Base-by-base conservation (phyloP, 2,329 filamentous ascomycete genomes). In the Venturia effusa region DNA sequence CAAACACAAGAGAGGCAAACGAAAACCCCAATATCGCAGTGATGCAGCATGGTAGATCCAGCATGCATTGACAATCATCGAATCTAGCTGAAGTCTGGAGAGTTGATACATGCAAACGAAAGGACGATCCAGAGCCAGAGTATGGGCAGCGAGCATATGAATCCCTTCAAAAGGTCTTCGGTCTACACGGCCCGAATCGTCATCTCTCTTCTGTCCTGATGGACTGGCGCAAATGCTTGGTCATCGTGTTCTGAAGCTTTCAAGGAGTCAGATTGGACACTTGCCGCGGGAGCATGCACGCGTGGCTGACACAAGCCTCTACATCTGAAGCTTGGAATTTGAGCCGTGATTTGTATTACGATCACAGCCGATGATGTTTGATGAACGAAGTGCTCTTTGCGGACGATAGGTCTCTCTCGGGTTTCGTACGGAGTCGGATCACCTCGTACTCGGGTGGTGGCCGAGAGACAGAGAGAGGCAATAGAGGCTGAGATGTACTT, bases 281-380 rank as follows among this genome's bases (percentile, higher is more conserved):
- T 32, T 54, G 48, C 48, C 5, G 11, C 10, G 32, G 39, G 27
- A 37, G 10, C 2, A n/a, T 27, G 5, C 15, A 5, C 57, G 8
- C 24, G 57, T 22, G 57, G 57, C 57, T 60, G 57, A 60, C 39
- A 60, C 57, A 60, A 40, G 57, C 19, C 57, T 60, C 32, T n/a
- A n/a, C 3, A n/a, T 15, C 3, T 15, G 57, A 40, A 55, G 48
- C 27, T 30, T 55, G 24, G 30, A 6, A 19, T 32, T 55, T 19
- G 4, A 17, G 15, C 32, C 10, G 43, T 45, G 43, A 45, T 5
- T 45, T 55, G 24, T 55, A 3, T 55, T 55, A 24, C 24, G 48
- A 24, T 24, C 5, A 11, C 4, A 24, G 5, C 24, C n/a, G 43
- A 48, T 45, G 43, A n/a, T 24, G 24, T 24, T 11, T 55, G 48